Percentiles rank a stretch among this genome's conserved stretches.
These are phyloP conservation scores for Thalassiosira oceanica DNA, from an alignment of 352 stramenopile species.

Conservation along the genomic window DNA sequence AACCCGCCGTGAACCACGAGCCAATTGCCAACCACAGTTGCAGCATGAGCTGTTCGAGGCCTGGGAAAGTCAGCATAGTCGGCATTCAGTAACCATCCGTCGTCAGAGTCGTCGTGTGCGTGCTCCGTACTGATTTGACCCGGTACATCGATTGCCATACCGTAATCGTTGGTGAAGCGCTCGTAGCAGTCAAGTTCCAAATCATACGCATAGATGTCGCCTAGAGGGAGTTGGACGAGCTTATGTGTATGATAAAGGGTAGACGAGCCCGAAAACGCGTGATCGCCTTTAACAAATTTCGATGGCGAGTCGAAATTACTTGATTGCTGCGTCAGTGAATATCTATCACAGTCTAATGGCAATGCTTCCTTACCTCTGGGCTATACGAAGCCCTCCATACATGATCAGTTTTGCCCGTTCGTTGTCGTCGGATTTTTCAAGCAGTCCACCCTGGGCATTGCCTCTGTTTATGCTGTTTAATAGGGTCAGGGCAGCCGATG, in stretches of 20 bases:
- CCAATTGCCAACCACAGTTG: constrained; percentile 51
- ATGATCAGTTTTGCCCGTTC: constrained; percentile 47
- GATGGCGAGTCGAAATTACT: constrained; percentile 8
- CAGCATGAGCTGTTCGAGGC: constrained; percentile 50
- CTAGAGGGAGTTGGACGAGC: constrained; percentile 44
- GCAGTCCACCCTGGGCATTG: constrained; percentile 50
- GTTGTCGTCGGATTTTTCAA: constrained; percentile 11
- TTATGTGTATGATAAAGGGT: constrained; percentile 15
- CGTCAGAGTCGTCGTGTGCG: background rate
- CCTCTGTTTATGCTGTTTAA: constrained; percentile 42
- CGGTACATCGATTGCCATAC: constrained; percentile 7
- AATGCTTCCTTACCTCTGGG: too few relatives aligned
- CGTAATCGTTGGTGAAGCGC: constrained; percentile 40
- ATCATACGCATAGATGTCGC: constrained; percentile 59
- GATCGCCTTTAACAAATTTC: constrained; percentile 33
- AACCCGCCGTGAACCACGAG: constrained; percentile 60
- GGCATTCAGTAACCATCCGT: too few relatives aligned
- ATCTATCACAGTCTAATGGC: too few relatives aligned
- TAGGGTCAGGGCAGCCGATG: constrained; percentile 33
- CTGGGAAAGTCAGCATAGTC: constrained; percentile 42
- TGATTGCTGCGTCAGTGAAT: constrained; percentile 22
- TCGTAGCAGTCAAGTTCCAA: constrained; percentile 40
- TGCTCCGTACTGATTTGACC: background rate
- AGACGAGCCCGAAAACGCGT: constrained; percentile 17
- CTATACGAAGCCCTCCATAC: constrained; percentile 49